Percentiles rank a stretch among this genome's conserved stretches.
These are phyloP conservation scores for Gossypium bickii DNA, from an alignment of 345 rosid genomes.

Conservation along the genomic window DNA sequence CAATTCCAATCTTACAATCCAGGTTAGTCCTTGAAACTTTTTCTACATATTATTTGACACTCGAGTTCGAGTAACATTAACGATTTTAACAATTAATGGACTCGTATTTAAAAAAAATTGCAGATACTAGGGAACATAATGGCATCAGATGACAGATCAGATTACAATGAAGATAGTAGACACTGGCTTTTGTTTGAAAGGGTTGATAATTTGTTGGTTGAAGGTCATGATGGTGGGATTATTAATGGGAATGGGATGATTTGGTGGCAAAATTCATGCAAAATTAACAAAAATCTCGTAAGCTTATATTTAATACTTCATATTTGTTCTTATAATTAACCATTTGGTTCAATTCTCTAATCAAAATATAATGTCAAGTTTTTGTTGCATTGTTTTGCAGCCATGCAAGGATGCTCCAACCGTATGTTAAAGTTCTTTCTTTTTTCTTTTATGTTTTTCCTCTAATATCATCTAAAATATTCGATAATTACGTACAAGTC, in stretches of 20 bases:
- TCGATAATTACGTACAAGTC: too few relatives aligned
- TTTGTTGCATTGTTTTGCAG: conserved; percentile 33
- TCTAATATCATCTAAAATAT: too few relatives aligned
- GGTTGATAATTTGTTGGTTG: conserved; percentile 40
- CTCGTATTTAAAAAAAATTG: not conserved
- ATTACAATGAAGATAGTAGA: conserved; percentile 41
- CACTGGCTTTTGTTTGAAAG: conserved; percentile 57
- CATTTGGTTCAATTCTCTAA: not conserved
- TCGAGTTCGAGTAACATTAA: too few relatives aligned
- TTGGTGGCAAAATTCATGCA: conserved; percentile 95
- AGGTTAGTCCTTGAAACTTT: conserved; percentile 29
- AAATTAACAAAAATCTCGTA: conserved; percentile 59
- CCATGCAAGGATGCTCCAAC: conserved; percentile 82
- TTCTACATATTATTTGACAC: too few relatives aligned
- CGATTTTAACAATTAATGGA: not conserved
- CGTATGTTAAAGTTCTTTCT: conserved; percentile 33
- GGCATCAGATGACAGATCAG: conserved; percentile 54
- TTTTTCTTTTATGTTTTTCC: not conserved
- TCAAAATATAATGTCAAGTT: not conserved
- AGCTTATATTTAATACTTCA: conserved; percentile 2
- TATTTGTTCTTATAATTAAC: not conserved
- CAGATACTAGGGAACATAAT: conserved; percentile 57
- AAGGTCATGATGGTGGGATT: conserved; percentile 47
- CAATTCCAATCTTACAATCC: conserved; percentile 37
- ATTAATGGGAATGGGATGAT: conserved; percentile 73